Evolutionary conservation across 495 filamentous ascomycete species (phyloP), one percentile per base, ranked within the genome.

Genomic region (Lepidopterella palustris): DNA sequence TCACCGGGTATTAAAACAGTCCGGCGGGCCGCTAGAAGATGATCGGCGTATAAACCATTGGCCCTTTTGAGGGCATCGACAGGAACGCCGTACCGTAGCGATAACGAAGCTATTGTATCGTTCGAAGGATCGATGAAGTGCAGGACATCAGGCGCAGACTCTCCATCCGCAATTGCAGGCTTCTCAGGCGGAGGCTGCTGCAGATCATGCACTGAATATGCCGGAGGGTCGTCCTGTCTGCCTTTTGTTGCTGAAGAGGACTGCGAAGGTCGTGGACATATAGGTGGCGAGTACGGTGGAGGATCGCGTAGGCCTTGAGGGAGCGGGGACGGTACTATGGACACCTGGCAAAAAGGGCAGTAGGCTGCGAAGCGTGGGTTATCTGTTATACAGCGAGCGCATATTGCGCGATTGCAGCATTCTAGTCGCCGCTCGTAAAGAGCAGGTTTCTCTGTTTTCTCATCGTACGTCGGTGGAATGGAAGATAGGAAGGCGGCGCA

Each of bases 311-410:
- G 74, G 31, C 80, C 79, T 69, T 81, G 78, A 13, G 79, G 80
- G 53, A 82, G 60, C n/a, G 77, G 64, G 0, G 78, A 76, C 2
- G 82, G 79, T 20, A 74, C 73, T 23, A 71, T 72, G 18, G 76
- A 77, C 27, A 80, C 70, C 67, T 84, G 81, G 56, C 81, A 84
- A 66, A 79, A 84, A 0, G 80, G 81, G 69, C 88, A 91, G 72
- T 91, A 90, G 21, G 73, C 76, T 31, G 76, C 77, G 71, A 90
- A 90, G 20, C 88, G 82, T 20, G 74, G 74, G 67, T 91, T 91
- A 45, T 76, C 84, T 59, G 75, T 69, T 60, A 87, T 81, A 74
- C 88, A 92, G 40, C 72, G 72, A 3, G 80, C 78, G 67, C 88
- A 91, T 61, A 90, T 87, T 9, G 77, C 71, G 45, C 88, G 77